Conservation (phyloP, 176 grass and related monocot species). For the Aechmea fasciata region DNA sequence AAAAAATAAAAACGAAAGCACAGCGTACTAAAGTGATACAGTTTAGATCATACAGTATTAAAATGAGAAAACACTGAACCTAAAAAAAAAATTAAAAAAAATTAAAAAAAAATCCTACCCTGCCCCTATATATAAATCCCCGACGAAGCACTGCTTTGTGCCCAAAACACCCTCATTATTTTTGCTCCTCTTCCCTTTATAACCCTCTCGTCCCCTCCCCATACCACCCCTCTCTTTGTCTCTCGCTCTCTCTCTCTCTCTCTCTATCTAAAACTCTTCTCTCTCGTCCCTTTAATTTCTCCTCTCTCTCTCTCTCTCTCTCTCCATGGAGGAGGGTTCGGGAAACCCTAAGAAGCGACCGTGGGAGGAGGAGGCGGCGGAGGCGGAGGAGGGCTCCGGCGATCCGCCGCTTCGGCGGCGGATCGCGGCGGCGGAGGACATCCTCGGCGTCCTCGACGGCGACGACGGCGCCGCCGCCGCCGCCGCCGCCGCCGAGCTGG, state of each 20-base stretch:
- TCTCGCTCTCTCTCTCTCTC: neutral
- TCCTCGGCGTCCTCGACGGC: too few species aligned
- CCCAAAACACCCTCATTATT: slow-evolving; percentile 18
- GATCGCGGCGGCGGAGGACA: too few species aligned
- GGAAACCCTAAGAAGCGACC: slow-evolving; percentile 3
- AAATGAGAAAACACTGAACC: too few species aligned
- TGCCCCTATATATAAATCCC: neutral
- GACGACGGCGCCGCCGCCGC: too few species aligned
- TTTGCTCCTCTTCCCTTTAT: neutral
- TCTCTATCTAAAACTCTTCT: neutral
- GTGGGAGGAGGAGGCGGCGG: slow-evolving; percentile 1
- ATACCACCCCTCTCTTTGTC: neutral
- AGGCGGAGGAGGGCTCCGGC: neutral
- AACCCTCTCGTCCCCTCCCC: slow-evolving; percentile 1
- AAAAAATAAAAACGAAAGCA: too few species aligned
- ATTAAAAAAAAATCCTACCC: too few species aligned
- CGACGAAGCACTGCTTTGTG: neutral
- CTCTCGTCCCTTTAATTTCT: neutral
- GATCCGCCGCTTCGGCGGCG: neutral
- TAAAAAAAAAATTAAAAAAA: too few species aligned
- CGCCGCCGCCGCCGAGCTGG: too few species aligned
- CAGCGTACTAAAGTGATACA: too few species aligned
- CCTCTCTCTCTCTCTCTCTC: neutral
- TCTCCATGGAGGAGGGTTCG: slow-evolving; percentile 4
- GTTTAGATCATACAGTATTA: too few species aligned